Evolutionary conservation across 495 filamentous ascomycete genomes (phyloP).

Genomic region (Cryomyces minteri): DNA sequence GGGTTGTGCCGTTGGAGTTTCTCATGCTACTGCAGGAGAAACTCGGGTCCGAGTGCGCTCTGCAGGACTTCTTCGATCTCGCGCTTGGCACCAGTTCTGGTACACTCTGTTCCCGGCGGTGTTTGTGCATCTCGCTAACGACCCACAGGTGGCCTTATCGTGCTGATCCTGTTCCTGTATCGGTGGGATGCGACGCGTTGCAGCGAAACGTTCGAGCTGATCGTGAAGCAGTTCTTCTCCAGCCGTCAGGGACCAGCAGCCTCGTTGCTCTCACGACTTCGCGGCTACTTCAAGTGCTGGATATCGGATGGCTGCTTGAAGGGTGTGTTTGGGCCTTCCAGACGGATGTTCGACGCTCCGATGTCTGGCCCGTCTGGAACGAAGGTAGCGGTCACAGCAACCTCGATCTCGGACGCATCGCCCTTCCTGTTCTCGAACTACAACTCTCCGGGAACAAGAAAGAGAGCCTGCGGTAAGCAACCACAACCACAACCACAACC

Average conservation of each 20-base stretch:
- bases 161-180: conserved; percentile 13
- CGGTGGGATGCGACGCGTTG: conserved; percentile 10
- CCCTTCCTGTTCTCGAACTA: conserved; percentile 17
- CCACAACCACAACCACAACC: neutral
- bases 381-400: conserved; percentile 13
- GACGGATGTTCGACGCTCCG: conserved; percentile 12
- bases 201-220: conserved; percentile 11
- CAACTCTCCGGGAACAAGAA: conserved; percentile 3
- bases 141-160: conserved; percentile 16
- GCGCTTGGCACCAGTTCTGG: conserved; percentile 19
- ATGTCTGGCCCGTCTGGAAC: neutral
- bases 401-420: conserved; percentile 9
- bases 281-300: too few relatives aligned
- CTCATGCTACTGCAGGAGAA: conserved; percentile 16
- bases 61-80: conserved; percentile 20
- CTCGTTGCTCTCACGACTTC: too few relatives aligned
- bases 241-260: too few relatives aligned
- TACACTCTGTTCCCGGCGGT: too few relatives aligned
- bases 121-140: too few relatives aligned
- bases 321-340: conserved; percentile 11
- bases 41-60: conserved; percentile 7
- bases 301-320: too few relatives aligned
- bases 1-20: conserved; percentile 19
- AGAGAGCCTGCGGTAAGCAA: neutral
- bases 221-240: conserved; percentile 17